Evolutionary conservation across 805 yeast genomes (phyloP).

Genomic region (Ogataea polymorpha): DNA sequence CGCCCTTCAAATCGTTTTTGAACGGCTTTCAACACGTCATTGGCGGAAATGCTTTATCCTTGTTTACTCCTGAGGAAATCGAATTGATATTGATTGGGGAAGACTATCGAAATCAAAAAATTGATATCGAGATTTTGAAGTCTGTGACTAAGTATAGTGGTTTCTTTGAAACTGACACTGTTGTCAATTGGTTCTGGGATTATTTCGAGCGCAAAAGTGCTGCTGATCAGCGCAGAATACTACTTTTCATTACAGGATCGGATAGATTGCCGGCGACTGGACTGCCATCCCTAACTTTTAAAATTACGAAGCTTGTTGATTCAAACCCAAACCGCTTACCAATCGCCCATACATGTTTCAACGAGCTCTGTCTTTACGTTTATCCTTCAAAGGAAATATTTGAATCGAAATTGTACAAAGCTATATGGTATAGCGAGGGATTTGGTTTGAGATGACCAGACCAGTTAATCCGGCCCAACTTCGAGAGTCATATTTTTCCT

Average conservation of each 20-base stretch:
- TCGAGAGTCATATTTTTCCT: too few species aligned
- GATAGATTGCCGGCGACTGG: conserved; percentile 95
- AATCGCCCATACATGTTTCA: conserved; percentile 91
- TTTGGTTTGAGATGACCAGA: conserved; percentile 51
- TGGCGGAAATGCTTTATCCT: conserved; percentile 74
- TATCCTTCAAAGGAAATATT: conserved; percentile 58
- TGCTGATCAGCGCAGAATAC: conserved; percentile 55
- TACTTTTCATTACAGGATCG: conserved; percentile 84
- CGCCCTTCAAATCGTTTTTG: conserved; percentile 56
- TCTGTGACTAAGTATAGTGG: conserved; percentile 74
- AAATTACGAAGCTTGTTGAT: conserved; percentile 48
- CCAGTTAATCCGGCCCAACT: not conserved
- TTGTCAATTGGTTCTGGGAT: conserved; percentile 87
- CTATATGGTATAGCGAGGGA: conserved; percentile 79
- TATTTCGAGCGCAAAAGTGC: conserved; percentile 48
- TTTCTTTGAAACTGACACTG: conserved; percentile 41
- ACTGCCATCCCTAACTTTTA: conserved; percentile 67
- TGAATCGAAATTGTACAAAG: conserved; percentile 54
- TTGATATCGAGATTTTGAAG: conserved; percentile 64
- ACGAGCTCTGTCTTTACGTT: conserved; percentile 75
- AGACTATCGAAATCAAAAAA: conserved; percentile 43
- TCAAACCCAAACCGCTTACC: conserved; percentile 52
- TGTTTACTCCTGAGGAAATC: conserved; percentile 80
- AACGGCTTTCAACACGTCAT: conserved; percentile 74
- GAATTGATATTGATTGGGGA: conserved; percentile 77